Conservation (phyloP, 2,329 filamentous ascomycete species). For the Moelleriella libera region DNA sequence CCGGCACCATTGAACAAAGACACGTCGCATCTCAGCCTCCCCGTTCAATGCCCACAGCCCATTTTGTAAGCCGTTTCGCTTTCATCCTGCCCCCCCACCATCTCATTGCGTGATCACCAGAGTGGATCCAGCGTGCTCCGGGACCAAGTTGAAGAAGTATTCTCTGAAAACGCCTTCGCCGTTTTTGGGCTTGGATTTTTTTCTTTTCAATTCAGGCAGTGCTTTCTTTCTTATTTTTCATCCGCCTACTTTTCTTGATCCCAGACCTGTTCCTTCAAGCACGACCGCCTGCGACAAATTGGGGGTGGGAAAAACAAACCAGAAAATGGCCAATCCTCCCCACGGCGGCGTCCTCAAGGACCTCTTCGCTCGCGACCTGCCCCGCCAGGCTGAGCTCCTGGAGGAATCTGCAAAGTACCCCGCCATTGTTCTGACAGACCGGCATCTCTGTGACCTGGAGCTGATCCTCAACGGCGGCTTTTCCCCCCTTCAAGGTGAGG, state of each 20-base stretch:
- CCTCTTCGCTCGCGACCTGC: conserved; percentile 83
- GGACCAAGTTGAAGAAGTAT: not conserved
- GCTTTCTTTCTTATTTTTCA: not conserved
- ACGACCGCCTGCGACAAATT: not conserved
- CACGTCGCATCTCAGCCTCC: no score
- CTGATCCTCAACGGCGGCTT: conserved; percentile 96
- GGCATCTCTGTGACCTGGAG: conserved; percentile 95
- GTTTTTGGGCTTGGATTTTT: not conserved
- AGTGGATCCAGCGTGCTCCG: conserved; percentile 3
- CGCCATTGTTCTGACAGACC: conserved; percentile 73
- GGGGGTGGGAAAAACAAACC: conserved; percentile 1
- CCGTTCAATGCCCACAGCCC: no score
- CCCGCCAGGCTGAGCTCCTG: conserved; percentile 63
- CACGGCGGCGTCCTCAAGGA: conserved; percentile 96
- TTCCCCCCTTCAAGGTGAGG: conserved; percentile 86
- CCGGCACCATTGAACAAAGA: no score
- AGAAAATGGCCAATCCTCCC: conserved; percentile 53
- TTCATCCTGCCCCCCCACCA: conserved; percentile 7
- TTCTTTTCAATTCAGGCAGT: not conserved
- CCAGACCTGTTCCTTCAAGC: no score
- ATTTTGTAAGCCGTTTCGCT: no score
- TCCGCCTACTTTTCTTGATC: not conserved
- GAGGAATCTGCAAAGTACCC: conserved; percentile 79
- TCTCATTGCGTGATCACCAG: conserved; percentile 15
- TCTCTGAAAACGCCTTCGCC: not conserved